Conservation (phyloP, 805 yeast species). For the Wickerhamiella lipophila region DNA sequence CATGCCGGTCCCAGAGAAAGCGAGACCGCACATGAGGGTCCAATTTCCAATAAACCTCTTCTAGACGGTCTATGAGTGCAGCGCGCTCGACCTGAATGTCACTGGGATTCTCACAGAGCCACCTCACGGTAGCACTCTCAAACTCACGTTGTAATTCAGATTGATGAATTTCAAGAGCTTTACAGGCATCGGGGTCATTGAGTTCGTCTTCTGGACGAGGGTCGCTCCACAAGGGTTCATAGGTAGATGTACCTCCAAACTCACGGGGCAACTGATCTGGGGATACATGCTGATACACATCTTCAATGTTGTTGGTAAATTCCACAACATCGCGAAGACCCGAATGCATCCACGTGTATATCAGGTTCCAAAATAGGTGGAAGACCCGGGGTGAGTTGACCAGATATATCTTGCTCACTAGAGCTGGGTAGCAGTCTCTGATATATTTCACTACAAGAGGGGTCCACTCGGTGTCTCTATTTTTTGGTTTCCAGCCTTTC, state of each 20-base stretch:
- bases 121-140: constrained; percentile 52
- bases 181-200: constrained; percentile 36
- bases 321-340: constrained; percentile 85
- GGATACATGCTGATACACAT: constrained; percentile 51
- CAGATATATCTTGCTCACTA: background rate
- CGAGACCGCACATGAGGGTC: constrained; percentile 78
- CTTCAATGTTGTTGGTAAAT: constrained; percentile 61
- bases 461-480: background rate
- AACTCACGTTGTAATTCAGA: constrained; percentile 40
- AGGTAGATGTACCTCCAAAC: constrained; percentile 61
- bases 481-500: background rate
- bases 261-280: constrained; percentile 48
- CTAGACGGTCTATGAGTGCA: constrained; percentile 31
- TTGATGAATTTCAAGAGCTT: constrained; percentile 40
- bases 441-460: background rate
- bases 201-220: constrained; percentile 52
- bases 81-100: constrained; percentile 30
- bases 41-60: constrained; percentile 37
- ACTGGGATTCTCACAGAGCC: constrained; percentile 44
- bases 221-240: constrained; percentile 44
- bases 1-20: constrained; percentile 65
- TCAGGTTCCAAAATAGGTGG: constrained; percentile 58
- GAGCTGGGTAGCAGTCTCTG: background rate
- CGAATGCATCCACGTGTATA: constrained; percentile 91
- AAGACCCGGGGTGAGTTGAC: background rate